A percentile compares a stretch with the other conserved stretches of the same genome.
These are phyloP conservation scores for Lichina pygmaea DNA, from an alignment of 495 filamentous ascomycete species.

Conservation along the genomic window DNA sequence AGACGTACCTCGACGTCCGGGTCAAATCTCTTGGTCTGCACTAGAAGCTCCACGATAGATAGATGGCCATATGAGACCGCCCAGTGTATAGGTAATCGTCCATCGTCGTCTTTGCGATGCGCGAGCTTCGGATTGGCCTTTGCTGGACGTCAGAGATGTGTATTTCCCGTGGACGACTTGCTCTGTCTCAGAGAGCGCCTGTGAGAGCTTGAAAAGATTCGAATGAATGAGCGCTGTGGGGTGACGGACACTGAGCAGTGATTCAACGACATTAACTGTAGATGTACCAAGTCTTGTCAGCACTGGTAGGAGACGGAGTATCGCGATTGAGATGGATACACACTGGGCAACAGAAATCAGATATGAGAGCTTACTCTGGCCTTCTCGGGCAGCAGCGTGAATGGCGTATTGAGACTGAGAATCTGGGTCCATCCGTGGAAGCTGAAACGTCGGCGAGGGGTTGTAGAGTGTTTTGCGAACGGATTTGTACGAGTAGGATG, in stretches of 20 bases:
- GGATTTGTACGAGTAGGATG: too few relatives aligned
- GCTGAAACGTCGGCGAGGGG: too few relatives aligned
- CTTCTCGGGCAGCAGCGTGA: conserved; percentile 73
- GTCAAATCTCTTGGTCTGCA: conserved; percentile 48
- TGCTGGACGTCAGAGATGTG: not conserved
- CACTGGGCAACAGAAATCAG: not conserved
- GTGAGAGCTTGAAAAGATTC: not conserved
- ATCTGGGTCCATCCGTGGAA: conserved; percentile 14
- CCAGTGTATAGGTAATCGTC: conserved; percentile 87
- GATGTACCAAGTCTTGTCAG: conserved; percentile 3
- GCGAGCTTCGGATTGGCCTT: conserved; percentile 63
- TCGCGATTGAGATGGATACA: too few relatives aligned
- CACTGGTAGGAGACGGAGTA: conserved; percentile 3
- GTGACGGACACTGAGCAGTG: conserved; percentile 35
- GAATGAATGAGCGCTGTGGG: conserved; percentile 6
- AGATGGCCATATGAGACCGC: conserved; percentile 60
- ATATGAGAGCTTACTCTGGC: conserved; percentile 30
- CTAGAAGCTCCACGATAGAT: conserved; percentile 46
- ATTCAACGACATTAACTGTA: conserved; percentile 40
- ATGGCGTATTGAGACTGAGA: conserved; percentile 44
- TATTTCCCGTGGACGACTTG: too few relatives aligned
- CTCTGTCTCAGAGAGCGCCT: too few relatives aligned
- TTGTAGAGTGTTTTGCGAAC: too few relatives aligned
- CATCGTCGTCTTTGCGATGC: conserved; percentile 54
- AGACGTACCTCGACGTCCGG: conserved; percentile 51